Percentiles rank a stretch among this genome's conserved stretches.
Conservation (phyloP, 441 rosid species). For the Omphalea diandra region DNA sequence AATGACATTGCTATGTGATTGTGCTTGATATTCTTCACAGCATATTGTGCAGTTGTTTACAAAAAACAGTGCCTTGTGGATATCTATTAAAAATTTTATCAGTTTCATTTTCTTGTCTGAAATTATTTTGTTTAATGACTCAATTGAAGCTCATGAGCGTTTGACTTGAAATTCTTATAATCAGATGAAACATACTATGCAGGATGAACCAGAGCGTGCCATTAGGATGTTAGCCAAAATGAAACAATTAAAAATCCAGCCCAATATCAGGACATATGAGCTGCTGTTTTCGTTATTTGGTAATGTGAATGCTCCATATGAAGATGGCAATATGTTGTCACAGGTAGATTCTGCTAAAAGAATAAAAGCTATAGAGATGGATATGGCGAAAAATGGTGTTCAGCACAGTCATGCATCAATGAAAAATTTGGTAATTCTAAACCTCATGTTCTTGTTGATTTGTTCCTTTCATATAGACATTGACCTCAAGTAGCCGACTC, state of each 20-base stretch:
- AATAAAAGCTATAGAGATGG: slow-evolving; percentile 68
- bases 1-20: not conserved
- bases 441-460: slow-evolving; percentile 8
- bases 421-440: slow-evolving; percentile 59
- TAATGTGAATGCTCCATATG: slow-evolving; percentile 72
- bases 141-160: not conserved
- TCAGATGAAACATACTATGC: slow-evolving; percentile 27
- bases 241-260: slow-evolving; percentile 53
- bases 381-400: slow-evolving; percentile 68
- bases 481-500: slow-evolving; percentile 11
- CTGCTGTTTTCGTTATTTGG: slow-evolving; percentile 77
- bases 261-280: slow-evolving; percentile 69
- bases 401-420: slow-evolving; percentile 63
- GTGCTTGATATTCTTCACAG: not conserved
- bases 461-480: slow-evolving; percentile 17
- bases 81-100: not conserved
- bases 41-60: not conserved
- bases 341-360: slow-evolving; percentile 60
- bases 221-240: slow-evolving; percentile 65
- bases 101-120: not conserved
- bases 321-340: slow-evolving; percentile 57
- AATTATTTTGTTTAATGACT: not conserved
- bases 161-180: not conserved
- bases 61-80: not conserved
- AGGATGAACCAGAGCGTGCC: slow-evolving; percentile 88